Evolutionary conservation across 768 basidiomycete genomes (phyloP).

Genomic region (Suillus bovinus): DNA sequence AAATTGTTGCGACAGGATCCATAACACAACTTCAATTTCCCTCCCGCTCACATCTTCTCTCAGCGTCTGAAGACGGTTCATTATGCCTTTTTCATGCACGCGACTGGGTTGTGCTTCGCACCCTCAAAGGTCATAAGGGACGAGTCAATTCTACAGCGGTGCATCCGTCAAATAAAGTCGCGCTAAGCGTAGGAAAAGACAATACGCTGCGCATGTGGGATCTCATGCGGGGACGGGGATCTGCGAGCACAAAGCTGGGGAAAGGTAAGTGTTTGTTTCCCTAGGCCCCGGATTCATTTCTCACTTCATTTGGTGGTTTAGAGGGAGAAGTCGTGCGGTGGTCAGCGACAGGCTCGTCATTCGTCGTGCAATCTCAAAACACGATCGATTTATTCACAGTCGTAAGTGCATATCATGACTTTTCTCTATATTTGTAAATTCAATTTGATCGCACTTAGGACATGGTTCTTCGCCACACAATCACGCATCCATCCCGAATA

Average conservation of each 20-base stretch:
- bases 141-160: conserved; percentile 88
- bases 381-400: conserved; percentile 84
- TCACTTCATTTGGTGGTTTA: conserved; percentile 27
- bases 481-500: conserved; percentile 79
- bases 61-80: conserved; percentile 91
- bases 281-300: not conserved
- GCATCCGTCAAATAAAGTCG: conserved; percentile 92
- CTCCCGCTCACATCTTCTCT: conserved; percentile 85
- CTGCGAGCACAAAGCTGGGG: conserved; percentile 85
- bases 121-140: conserved; percentile 91
- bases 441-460: conserved; percentile 45
- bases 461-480: conserved; percentile 72
- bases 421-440: conserved; percentile 1
- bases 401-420: conserved; percentile 37
- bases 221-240: conserved; percentile 90
- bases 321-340: conserved; percentile 95
- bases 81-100: conserved; percentile 88
- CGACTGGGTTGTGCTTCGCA: conserved; percentile 89
- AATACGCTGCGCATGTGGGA: conserved; percentile 97
- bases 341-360: conserved; percentile 74
- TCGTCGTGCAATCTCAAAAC: conserved; percentile 76
- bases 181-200: conserved; percentile 89
- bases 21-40: conserved; percentile 89
- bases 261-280: conserved; percentile 54
- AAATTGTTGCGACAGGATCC: conserved; percentile 57